phyloP scores from a whole-genome alignment of 1,139 yeast species.

The Arxiozyma telluris region DNA sequence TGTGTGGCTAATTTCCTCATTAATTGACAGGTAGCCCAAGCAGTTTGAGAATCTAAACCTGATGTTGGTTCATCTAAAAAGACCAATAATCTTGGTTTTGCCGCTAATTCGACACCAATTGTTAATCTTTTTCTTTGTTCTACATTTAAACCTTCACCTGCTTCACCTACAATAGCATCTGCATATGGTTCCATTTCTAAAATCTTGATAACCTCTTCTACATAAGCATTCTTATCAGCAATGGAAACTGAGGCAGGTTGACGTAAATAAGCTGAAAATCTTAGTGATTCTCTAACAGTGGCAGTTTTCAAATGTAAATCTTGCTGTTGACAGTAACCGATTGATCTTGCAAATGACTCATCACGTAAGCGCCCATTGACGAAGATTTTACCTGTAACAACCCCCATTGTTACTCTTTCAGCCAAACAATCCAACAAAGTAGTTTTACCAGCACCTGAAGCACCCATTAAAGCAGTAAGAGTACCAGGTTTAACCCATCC shows the following conservation, averaged over 20 bases:
- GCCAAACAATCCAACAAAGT: constrained; percentile 68
- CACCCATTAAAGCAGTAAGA: constrained; percentile 77
- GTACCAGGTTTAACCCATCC: constrained; percentile 81
- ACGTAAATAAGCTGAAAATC: constrained; percentile 64
- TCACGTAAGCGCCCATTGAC: constrained; percentile 66
- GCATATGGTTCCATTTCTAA: constrained; percentile 68
- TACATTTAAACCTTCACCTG: constrained; percentile 72
- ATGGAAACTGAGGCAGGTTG: constrained; percentile 50
- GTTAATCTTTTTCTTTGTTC: constrained; percentile 82
- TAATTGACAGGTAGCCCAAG: constrained; percentile 75
- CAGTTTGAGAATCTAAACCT: constrained; percentile 86
- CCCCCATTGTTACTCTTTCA: constrained; percentile 70
- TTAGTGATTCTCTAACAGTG: constrained; percentile 71
- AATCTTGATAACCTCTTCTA: constrained; percentile 58
- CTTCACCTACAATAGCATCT: constrained; percentile 76
- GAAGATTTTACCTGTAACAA: constrained; percentile 64
- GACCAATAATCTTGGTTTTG: constrained; percentile 71
- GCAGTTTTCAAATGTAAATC: constrained; percentile 67
- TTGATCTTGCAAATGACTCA: constrained; percentile 66
- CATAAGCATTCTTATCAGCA: constrained; percentile 58
- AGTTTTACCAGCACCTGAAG: constrained; percentile 84
- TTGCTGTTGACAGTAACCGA: constrained; percentile 80
- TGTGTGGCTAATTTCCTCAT: constrained; percentile 66
- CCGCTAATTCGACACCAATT: constrained; percentile 80
- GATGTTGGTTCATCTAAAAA: constrained; percentile 92